These are phyloP conservation scores for Leccinum pellstonianum DNA, from an alignment of 768 basidiomycete genomes.

Conservation along the genomic window DNA sequence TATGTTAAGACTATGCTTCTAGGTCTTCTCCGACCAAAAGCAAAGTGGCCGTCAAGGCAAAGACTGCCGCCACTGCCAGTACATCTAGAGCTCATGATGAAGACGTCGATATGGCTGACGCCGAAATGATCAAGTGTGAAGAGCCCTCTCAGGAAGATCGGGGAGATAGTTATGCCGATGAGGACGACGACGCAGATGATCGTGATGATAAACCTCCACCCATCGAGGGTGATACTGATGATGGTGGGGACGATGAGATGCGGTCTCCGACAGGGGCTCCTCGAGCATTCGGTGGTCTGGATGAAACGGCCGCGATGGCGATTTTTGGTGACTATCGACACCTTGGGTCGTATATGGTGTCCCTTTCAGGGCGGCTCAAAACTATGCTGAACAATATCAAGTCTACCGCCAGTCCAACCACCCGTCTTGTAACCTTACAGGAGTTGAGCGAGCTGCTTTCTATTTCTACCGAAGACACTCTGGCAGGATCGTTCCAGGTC, in stretches of 20 bases:
- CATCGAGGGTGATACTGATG: constrained; percentile 49
- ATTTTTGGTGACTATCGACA: constrained; percentile 87
- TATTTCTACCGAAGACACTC: constrained; percentile 95
- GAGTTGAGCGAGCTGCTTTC: constrained; percentile 93
- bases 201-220: constrained; percentile 48
- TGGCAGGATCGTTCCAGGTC: constrained; percentile 94
- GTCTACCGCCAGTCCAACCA: constrained; percentile 77
- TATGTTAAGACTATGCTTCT: constrained; percentile 15
- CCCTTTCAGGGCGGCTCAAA: constrained; percentile 84
- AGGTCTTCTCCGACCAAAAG: constrained; percentile 57
- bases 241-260: constrained; percentile 40
- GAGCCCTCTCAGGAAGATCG: constrained; percentile 44
- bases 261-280: constrained; percentile 36
- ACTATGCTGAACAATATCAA: constrained; percentile 89
- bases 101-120: constrained; percentile 76
- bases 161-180: constrained; percentile 43
- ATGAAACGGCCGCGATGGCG: constrained; percentile 71
- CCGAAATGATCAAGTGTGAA: constrained; percentile 49
- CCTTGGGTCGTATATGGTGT: constrained; percentile 90
- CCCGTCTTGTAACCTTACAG: constrained; percentile 85
- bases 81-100: constrained; percentile 67
- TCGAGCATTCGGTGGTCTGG: constrained; percentile 49
- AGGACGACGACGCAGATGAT: constrained; percentile 43
- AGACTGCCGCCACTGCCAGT: constrained; percentile 54
- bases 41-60: constrained; percentile 58